Base-by-base conservation (phyloP, 441 rosid genomes). In the Adansonia rubrostipa region DNA sequence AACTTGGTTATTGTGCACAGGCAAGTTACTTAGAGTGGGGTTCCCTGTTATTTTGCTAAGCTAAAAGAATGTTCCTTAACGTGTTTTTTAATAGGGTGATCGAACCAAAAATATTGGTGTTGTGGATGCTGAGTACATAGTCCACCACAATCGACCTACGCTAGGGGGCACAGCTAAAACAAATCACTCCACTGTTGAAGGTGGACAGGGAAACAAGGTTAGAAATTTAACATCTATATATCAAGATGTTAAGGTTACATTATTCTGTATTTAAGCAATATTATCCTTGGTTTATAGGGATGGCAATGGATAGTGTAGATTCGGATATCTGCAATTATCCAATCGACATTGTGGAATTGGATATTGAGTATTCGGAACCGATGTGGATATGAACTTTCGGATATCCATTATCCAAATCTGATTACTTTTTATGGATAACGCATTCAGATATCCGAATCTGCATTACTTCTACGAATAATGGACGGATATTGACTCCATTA, bases 1-100 rank as follows among this genome's bases (percentile, higher is more conserved):
- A 81, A 79, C 92, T 92, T 15, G 94, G 96, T 22, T 92, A 90
- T 72, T 92, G 94, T 73, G 92, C 90, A 60, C 87, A 88, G 92
- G 93, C 76, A 84, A 88, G 87, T 79, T 78, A 13, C 69, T 62
- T 62, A 47, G 15, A 17, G 20, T 54, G 53, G 8, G 8, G 9
- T 36, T 42, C n/a, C 45, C 5, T 65, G 22, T 6, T 51, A 51
- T 66, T 33, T 19, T 44, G 44, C 15, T n/a, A 20, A 9, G 40
- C 20, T 17, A 40, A 53, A 53, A 74, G 28, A 22, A 36, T 51
- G 36, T 76, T 66, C 42, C 64, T n/a, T 76, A 42, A 66, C 54
- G 7, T 76, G 44, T 63, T 47, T 73, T 40, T 79, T 79, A 71
- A 70, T 36, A 92, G 94, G 94, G 94, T 13, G 96, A 92, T 82